Base-by-base conservation (phyloP, 306 rosid species). In the Malus fusca region DNA sequence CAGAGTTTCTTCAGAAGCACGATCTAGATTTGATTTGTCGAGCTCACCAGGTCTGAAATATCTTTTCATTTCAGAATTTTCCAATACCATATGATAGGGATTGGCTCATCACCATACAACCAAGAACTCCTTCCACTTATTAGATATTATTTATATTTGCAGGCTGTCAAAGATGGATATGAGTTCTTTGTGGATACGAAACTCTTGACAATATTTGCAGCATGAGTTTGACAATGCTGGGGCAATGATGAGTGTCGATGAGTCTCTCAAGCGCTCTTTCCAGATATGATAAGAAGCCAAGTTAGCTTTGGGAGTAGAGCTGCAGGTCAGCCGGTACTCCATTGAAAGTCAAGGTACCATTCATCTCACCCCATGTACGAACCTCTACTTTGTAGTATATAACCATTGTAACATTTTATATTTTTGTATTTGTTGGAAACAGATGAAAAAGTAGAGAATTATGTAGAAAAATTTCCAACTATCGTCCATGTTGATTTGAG, bases 151-250 rank as follows among this genome's bases (percentile, higher is more conserved):
- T 74, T 22, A n/a, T 55, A 10, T 71, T 68, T 80, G 81, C 87
- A 93, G 96, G 98, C 92, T 51, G 93, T 91, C 74, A 93, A 92
- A 85, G 97, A 94, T 60, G 97, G 98, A 66, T 94, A 94, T 77
- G 96, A 94, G 79, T 94, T 91, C 88, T 94, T 94, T 66, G 95
- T 93, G 26, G 76, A 88, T 44, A 85, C 90, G 75, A 83, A 84
- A 77, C 95, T 95, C 17, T 96, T 95, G 4, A 95, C 98, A 17
- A 78, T 92, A 48, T 95, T 94, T 77, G 92, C 97, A 0, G 98
- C 98, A 2, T 19, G 97, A 91, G 80, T 94, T 91, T 78, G 92
- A 91, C 82, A 94, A 94, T 78, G 97, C 91, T 11, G 96, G 96
- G 77, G 95, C 95, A 66, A 88, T 94, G 91, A 94, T 91, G 98